Evolutionary conservation across 164 flowering plant genomes (phyloP).

Genomic region (Kingdonia uniflora): DNA sequence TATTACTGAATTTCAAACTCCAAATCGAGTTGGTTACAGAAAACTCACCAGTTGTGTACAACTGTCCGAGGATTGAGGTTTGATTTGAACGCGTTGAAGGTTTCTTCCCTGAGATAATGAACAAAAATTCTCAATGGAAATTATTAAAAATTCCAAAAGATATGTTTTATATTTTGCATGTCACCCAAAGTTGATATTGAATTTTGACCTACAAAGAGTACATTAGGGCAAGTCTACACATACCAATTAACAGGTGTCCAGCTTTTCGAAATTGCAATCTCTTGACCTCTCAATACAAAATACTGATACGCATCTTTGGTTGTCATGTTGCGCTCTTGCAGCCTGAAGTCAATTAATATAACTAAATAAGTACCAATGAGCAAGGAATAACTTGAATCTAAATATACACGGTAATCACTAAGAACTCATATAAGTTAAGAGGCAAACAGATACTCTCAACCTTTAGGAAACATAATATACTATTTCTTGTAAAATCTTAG

Average conservation of each 20-base stretch:
- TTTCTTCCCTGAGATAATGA: conserved; percentile 71
- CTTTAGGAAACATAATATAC: no score
- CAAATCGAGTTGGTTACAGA: background rate
- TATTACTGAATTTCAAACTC: no score
- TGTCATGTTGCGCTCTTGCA: conserved; percentile 58
- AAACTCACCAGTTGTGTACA: conserved; percentile 88
- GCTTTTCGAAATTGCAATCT: conserved; percentile 53
- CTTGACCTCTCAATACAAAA: conserved; percentile 83
- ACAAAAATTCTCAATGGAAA: no score
- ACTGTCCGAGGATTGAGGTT: conserved; percentile 69
- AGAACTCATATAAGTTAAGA: background rate
- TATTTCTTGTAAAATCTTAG: no score
- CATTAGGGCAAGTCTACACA: conserved; percentile 1
- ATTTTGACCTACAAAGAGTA: background rate
- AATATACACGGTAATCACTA: background rate
- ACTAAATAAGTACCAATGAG: background rate
- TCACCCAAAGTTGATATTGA: background rate
- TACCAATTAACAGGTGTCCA: conserved; percentile 96
- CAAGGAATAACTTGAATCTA: conserved; percentile 1
- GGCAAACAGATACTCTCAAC: no score
- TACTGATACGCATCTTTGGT: conserved; percentile 76
- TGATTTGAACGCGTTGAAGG: conserved; percentile 62
- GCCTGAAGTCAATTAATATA: conserved; percentile 41
- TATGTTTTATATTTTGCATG: no score
- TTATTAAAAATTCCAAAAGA: no score